A percentile compares a stretch with the other conserved stretches of the same genome.
These are phyloP conservation scores for Phaeodactylum tricornutum DNA, from an alignment of 108 stramenopile species.

Conservation along the genomic window DNA sequence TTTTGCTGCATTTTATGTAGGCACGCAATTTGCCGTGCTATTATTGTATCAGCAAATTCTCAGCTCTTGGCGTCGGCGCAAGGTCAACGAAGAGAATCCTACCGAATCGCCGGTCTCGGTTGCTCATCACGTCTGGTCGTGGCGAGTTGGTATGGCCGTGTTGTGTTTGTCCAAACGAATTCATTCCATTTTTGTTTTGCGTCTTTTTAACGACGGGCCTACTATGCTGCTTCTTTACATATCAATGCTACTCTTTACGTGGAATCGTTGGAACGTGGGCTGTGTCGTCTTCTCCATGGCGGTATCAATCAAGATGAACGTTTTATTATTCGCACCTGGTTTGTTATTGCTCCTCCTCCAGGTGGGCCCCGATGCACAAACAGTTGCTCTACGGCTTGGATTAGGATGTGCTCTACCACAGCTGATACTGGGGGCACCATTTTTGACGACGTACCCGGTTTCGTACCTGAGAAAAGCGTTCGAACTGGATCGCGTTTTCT, in stretches of 20 bases:
- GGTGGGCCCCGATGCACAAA: constrained; percentile 4
- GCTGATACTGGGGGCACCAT: constrained; percentile 85
- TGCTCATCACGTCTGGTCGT: constrained; percentile 45
- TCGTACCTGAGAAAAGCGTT: constrained; percentile 91
- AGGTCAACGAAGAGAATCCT: constrained; percentile 2
- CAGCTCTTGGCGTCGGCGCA: background rate
- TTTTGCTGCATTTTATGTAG: constrained; percentile 75
- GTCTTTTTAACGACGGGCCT: constrained; percentile 96
- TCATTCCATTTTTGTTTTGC: constrained; percentile 93
- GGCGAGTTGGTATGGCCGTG: constrained; percentile 59
- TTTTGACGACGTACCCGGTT: constrained; percentile 77
- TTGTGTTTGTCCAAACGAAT: constrained; percentile 82
- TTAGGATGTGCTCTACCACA: constrained; percentile 68
- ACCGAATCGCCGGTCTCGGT: background rate
- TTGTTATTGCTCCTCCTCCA: constrained; percentile 79
- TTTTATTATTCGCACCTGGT: constrained; percentile 93
- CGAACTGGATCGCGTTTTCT: constrained; percentile 94
- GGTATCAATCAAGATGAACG: constrained; percentile 96
- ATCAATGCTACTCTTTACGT: constrained; percentile 67
- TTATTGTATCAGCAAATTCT: constrained; percentile 39
- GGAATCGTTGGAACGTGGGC: constrained; percentile 66
- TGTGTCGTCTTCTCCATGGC: constrained; percentile 85
- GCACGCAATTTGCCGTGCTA: constrained; percentile 55
- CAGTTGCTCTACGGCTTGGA: background rate
- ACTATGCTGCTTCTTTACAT: constrained; percentile 81